Conservation (phyloP, 495 filamentous ascomycete genomes). For the Ramalina intermedia region DNA sequence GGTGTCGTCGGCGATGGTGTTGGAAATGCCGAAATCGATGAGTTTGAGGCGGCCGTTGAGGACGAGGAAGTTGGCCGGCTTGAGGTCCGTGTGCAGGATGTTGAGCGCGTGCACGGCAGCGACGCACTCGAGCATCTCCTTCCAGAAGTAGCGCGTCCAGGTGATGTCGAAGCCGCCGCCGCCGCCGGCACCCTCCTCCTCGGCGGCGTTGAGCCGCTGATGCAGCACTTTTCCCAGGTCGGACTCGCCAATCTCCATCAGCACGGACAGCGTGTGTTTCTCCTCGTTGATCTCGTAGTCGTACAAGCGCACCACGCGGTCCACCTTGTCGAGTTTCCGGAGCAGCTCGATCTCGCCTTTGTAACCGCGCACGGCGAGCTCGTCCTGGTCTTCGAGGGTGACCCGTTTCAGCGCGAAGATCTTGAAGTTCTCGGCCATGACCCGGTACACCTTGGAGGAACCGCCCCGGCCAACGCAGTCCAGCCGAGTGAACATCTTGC, state of each 20-base stretch:
- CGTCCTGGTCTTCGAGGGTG: slow-evolving; percentile 78
- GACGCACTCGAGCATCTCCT: slow-evolving; percentile 96
- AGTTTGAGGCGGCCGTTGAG: slow-evolving; percentile 71
- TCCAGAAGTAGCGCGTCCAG: slow-evolving; percentile 95
- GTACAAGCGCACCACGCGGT: slow-evolving; percentile 76
- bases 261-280: slow-evolving; percentile 70
- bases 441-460: slow-evolving; percentile 84
- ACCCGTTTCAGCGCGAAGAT: slow-evolving; percentile 90
- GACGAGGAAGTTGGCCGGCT: slow-evolving; percentile 89
- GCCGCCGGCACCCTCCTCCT: slow-evolving; percentile 24
- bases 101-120: slow-evolving; percentile 73
- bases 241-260: slow-evolving; percentile 98
- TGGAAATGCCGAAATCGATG: slow-evolving; percentile 95
- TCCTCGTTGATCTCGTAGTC: slow-evolving; percentile 88
- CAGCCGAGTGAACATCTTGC: slow-evolving; percentile 75
- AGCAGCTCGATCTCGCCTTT: slow-evolving; percentile 95
- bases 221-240: slow-evolving; percentile 80
- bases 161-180: slow-evolving; percentile 53
- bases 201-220: slow-evolving; percentile 54
- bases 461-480: slow-evolving; percentile 86
- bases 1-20: slow-evolving; percentile 90
- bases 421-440: slow-evolving; percentile 92
- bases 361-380: slow-evolving; percentile 68
- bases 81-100: slow-evolving; percentile 92
- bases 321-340: slow-evolving; percentile 63